These are phyloP conservation scores for Clitopilus passeckerianus DNA, from an alignment of 768 basidiomycete species.

Conservation along the genomic window DNA sequence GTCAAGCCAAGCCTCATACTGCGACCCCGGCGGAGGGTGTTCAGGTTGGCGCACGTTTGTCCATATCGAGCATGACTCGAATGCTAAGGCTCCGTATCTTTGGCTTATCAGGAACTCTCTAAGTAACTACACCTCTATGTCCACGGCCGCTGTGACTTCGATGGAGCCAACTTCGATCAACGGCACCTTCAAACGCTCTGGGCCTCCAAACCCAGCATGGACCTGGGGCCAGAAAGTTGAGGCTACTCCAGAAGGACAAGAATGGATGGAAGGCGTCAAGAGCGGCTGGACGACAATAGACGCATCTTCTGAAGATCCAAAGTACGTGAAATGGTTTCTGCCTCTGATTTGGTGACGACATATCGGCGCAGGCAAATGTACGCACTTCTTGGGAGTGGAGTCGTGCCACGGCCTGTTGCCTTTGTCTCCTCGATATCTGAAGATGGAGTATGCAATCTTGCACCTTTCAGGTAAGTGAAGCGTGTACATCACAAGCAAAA, in stretches of 20 bases:
- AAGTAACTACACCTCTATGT: background rate
- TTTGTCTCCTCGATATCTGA: slow-evolving; percentile 60
- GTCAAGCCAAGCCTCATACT: too few relatives aligned
- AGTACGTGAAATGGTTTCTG: slow-evolving; percentile 15
- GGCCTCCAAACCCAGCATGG: slow-evolving; percentile 33
- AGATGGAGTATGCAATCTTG: slow-evolving; percentile 52
- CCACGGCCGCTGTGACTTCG: background rate
- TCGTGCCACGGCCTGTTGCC: slow-evolving; percentile 64
- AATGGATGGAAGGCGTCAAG: slow-evolving; percentile 40
- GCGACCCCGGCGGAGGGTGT: too few relatives aligned
- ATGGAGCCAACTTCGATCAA: background rate
- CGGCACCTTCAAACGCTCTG: background rate
- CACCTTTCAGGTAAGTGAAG: slow-evolving; percentile 42
- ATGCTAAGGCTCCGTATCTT: too few relatives aligned
- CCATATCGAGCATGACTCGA: background rate
- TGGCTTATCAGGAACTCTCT: too few relatives aligned
- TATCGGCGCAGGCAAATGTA: slow-evolving; percentile 29
- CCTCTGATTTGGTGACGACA: background rate
- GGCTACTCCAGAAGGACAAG: slow-evolving; percentile 26
- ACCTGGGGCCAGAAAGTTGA: slow-evolving; percentile 28
- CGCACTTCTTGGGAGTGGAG: slow-evolving; percentile 43
- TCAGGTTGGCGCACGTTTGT: background rate
- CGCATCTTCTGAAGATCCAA: slow-evolving; percentile 25
- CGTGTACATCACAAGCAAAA: too few relatives aligned
- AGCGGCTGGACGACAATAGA: slow-evolving; percentile 34